These are phyloP conservation scores for Aspergillus quadrilineatus DNA, from an alignment of 2,329 filamentous ascomycete genomes.

Conservation along the genomic window DNA sequence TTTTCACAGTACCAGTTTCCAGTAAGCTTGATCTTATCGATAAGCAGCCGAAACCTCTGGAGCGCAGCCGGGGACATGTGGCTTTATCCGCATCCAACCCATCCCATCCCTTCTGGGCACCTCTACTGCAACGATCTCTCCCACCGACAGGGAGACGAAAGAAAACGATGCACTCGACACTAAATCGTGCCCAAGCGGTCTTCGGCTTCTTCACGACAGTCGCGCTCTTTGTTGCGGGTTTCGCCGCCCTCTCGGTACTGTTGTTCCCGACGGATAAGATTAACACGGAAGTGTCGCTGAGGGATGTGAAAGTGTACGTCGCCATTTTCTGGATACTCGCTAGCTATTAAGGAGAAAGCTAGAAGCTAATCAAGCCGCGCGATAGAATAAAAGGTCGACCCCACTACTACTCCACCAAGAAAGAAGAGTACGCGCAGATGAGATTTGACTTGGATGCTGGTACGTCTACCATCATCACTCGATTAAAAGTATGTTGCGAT, in stretches of 20 bases:
- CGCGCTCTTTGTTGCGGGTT: slow-evolving; percentile 72
- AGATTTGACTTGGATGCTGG: slow-evolving; percentile 86
- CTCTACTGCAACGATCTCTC: neutral
- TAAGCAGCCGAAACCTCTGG: slow-evolving; percentile 16
- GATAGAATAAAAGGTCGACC: slow-evolving; percentile 79
- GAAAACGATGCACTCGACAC: slow-evolving; percentile 32
- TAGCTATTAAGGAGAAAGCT: neutral
- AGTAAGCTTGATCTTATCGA: slow-evolving; percentile 16
- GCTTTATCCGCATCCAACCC: slow-evolving; percentile 13
- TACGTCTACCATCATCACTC: slow-evolving; percentile 28
- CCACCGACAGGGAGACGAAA: neutral
- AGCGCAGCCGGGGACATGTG: slow-evolving; percentile 16
- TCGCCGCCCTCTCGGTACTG: slow-evolving; percentile 80
- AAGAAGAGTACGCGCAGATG: slow-evolving; percentile 93
- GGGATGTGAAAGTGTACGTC: slow-evolving; percentile 79
- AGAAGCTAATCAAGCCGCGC: slow-evolving; percentile 4
- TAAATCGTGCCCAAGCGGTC: slow-evolving; percentile 83
- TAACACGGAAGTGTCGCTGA: slow-evolving; percentile 52
- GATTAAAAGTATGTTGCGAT: neutral
- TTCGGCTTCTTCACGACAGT: slow-evolving; percentile 99
- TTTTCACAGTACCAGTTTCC: neutral
- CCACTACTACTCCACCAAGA: slow-evolving; percentile 91
- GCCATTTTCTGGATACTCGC: neutral
- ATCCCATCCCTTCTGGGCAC: neutral
- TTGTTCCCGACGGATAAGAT: slow-evolving; percentile 52